A percentile compares a stretch with the other conserved stretches of the same genome.
Conservation (phyloP, 768 basidiomycete genomes). For the Termitomyces sp. region DNA sequence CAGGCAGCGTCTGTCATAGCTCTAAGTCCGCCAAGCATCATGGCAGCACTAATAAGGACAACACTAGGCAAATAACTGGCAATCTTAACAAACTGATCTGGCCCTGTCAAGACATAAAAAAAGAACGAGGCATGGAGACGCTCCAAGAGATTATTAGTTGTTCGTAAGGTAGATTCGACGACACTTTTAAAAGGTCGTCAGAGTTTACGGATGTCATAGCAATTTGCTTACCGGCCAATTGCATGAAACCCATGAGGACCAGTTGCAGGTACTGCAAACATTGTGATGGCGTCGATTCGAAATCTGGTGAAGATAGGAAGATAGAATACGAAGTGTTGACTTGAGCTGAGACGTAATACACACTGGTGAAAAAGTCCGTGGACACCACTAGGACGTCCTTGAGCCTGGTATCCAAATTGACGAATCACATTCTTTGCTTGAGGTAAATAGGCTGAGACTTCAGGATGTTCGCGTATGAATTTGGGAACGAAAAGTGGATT, state of each 20-base stretch:
- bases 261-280: constrained; percentile 80
- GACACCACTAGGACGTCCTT: constrained; percentile 78
- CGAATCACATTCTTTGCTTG: constrained; percentile 62
- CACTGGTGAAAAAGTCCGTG: constrained; percentile 90
- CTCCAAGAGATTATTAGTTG: constrained; percentile 91
- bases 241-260: constrained; percentile 97
- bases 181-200: constrained; percentile 38
- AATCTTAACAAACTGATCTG: constrained; percentile 75
- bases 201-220: constrained; percentile 2
- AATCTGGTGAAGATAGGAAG: constrained; percentile 46
- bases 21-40: constrained; percentile 80
- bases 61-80: constrained; percentile 88
- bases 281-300: constrained; percentile 89
- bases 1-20: constrained; percentile 68
- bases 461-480: constrained; percentile 31
- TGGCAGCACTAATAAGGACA: constrained; percentile 73
- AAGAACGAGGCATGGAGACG: constrained; percentile 97
- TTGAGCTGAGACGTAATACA: neutral
- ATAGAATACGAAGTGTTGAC: neutral
- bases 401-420: constrained; percentile 69
- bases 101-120: constrained; percentile 76
- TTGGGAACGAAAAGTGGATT: constrained; percentile 42
- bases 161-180: constrained; percentile 83
- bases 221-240: constrained; percentile 65
- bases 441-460: constrained; percentile 45